Percentiles rank a stretch among this genome's conserved stretches.
Evolutionary conservation across 2,329 filamentous ascomycete genomes (phyloP).

Genomic region (Fusarium clavum): DNA sequence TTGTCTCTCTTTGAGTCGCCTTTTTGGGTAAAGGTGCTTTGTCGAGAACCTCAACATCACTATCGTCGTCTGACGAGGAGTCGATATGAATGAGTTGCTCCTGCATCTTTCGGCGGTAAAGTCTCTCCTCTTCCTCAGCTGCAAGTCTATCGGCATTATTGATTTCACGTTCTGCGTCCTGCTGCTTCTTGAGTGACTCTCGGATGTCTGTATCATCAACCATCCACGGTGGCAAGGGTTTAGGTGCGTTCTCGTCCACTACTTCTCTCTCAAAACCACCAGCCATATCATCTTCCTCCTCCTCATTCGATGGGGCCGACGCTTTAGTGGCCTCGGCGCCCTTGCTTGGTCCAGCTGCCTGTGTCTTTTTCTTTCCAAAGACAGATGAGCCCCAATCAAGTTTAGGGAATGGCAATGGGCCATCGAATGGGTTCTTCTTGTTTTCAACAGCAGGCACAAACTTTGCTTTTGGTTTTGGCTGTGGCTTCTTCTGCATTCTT

Average conservation of each 20-base stretch:
- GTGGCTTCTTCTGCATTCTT: conserved; percentile 66
- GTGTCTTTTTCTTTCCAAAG: conserved; percentile 58
- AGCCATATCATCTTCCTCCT: conserved; percentile 62
- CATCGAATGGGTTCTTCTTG: conserved; percentile 74
- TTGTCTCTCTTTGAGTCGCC: background rate
- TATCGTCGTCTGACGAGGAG: conserved; percentile 69
- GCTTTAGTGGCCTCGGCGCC: conserved; percentile 33
- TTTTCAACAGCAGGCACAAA: conserved; percentile 59
- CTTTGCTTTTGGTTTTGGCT: conserved; percentile 56
- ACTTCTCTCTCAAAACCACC: conserved; percentile 73
- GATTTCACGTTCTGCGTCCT: conserved; percentile 67
- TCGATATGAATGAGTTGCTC: conserved; percentile 70
- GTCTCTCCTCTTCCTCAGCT: conserved; percentile 66
- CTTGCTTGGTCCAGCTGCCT: conserved; percentile 28
- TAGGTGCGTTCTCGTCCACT: conserved; percentile 57
- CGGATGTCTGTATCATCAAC: conserved; percentile 73
- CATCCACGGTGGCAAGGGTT: conserved; percentile 83
- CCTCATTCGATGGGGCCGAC: conserved; percentile 35
- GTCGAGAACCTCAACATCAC: conserved; percentile 69
- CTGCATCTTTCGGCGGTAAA: conserved; percentile 56
- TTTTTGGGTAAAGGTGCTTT: conserved; percentile 53
- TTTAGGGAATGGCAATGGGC: conserved; percentile 91
- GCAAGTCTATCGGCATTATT: conserved; percentile 72
- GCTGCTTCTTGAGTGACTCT: conserved; percentile 69
- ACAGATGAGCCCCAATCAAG: conserved; percentile 75